A percentile compares a stretch with the other conserved stretches of the same genome.
Conservation (phyloP, 1,139 yeast species). For the Blastobotrys indianensis region DNA sequence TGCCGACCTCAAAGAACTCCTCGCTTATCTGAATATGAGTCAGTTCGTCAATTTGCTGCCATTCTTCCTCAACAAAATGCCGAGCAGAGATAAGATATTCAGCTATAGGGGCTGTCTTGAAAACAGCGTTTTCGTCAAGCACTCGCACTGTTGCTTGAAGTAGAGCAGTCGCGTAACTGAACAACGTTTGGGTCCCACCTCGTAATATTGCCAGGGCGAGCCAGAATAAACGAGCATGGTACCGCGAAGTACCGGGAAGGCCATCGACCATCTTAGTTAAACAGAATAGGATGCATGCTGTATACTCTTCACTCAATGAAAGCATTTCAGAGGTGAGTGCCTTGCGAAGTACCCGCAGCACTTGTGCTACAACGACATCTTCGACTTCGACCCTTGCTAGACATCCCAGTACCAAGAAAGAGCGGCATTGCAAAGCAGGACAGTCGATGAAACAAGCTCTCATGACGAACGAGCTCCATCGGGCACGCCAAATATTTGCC, state of each 20-base stretch:
- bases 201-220: conserved; percentile 42
- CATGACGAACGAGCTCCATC: conserved; percentile 65
- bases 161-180: conserved; percentile 24
- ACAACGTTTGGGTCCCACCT: conserved; percentile 20
- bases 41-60: conserved; percentile 44
- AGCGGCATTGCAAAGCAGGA: conserved; percentile 66
- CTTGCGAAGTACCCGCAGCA: conserved; percentile 32
- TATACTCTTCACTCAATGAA: conserved; percentile 32
- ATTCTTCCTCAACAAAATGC: conserved; percentile 38
- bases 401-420: conserved; percentile 67
- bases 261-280: conserved; percentile 62
- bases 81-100: conserved; percentile 38
- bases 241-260: conserved; percentile 46
- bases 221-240: conserved; percentile 64
- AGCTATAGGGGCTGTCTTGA: conserved; percentile 23
- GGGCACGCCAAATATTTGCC: conserved; percentile 55
- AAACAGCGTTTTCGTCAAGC: conserved; percentile 28
- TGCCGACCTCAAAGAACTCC: conserved; percentile 50
- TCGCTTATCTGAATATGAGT: conserved; percentile 39
- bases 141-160: conserved; percentile 26
- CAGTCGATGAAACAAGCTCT: conserved; percentile 54
- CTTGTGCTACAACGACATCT: conserved; percentile 51
- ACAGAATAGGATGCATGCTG: conserved; percentile 34
- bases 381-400: conserved; percentile 59
- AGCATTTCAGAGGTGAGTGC: conserved; percentile 31